Evolutionary conservation across 2,329 filamentous ascomycete genomes (phyloP).

Genomic region (Phialocephala subalpina): DNA sequence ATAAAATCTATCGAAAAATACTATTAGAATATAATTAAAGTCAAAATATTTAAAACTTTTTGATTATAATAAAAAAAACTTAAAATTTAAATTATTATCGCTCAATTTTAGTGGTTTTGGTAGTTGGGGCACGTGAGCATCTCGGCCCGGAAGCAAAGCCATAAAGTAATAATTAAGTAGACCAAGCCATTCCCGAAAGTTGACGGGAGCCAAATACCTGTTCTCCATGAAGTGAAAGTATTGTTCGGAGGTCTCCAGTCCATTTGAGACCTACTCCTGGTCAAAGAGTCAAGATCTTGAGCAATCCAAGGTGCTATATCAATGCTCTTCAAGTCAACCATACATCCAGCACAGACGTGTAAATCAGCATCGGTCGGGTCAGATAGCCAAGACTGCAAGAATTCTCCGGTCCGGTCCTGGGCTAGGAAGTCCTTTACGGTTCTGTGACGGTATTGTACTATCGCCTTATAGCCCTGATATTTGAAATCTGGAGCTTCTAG

Average conservation of each 20-base stretch:
- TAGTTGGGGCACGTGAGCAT: too few relatives aligned
- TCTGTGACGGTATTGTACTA: background rate
- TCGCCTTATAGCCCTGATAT: too few relatives aligned
- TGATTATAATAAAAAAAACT: too few relatives aligned
- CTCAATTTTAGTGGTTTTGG: too few relatives aligned
- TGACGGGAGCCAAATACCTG: background rate
- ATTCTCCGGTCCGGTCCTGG: background rate
- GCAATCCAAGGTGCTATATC: background rate
- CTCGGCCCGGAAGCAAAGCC: too few relatives aligned
- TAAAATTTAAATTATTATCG: too few relatives aligned
- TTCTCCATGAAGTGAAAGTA: background rate
- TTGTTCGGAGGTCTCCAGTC: background rate
- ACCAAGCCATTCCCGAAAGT: background rate
- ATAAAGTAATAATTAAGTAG: too few relatives aligned
- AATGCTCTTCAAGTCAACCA: background rate
- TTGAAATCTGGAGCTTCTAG: too few relatives aligned
- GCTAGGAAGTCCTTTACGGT: background rate
- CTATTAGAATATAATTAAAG: too few relatives aligned
- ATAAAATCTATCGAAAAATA: too few relatives aligned
- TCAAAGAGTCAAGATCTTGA: background rate
- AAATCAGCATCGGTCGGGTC: background rate
- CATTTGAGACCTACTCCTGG: background rate
- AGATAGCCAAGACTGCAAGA: background rate
- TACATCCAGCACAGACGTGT: background rate
- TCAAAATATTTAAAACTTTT: too few relatives aligned